Evolutionary conservation across 352 stramenopile species (phyloP).

Genomic region (Phytopythium boreale): DNA sequence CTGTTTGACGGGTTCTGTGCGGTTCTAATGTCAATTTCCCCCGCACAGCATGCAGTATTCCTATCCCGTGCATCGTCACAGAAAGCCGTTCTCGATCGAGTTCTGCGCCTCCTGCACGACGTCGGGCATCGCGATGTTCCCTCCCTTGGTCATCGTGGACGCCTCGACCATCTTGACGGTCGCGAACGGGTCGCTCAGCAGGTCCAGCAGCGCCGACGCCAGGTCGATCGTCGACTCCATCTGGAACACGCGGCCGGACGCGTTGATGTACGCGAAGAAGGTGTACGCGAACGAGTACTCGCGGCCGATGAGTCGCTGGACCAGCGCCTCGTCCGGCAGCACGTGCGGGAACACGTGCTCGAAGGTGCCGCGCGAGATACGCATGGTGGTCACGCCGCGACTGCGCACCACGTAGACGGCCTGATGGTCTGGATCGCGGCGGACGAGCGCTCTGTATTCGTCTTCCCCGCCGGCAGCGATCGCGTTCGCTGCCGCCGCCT

Average conservation of each 20-base stretch:
- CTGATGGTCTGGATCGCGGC: constrained; percentile 11
- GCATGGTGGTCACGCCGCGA: constrained; percentile 24
- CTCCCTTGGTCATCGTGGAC: constrained; percentile 28
- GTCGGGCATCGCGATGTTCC: constrained; percentile 26
- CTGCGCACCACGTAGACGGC: constrained; percentile 34
- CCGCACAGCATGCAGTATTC: background rate
- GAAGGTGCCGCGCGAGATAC: constrained; percentile 39
- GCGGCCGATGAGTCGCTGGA: constrained; percentile 42
- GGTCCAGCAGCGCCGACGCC: constrained; percentile 25
- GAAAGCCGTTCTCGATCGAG: constrained; percentile 32
- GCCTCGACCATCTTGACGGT: constrained; percentile 33
- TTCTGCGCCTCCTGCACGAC: constrained; percentile 35
- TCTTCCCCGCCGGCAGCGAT: background rate
- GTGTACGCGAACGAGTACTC: constrained; percentile 41
- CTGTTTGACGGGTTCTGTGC: no score
- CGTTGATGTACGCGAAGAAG: constrained; percentile 34
- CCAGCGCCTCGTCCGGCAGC: constrained; percentile 34
- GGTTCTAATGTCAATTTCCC: background rate
- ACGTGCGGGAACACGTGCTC: constrained; percentile 45
- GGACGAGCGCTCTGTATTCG: constrained; percentile 2
- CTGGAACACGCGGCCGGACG: constrained; percentile 33
- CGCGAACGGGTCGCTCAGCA: constrained; percentile 29
- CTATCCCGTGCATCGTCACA: constrained; percentile 16
- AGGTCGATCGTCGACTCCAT: constrained; percentile 43
- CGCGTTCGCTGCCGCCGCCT: background rate